A percentile compares a stretch with the other conserved stretches of the same genome.
Conservation (phyloP, 768 basidiomycete species). For the Pleurotus pulmonarius region DNA sequence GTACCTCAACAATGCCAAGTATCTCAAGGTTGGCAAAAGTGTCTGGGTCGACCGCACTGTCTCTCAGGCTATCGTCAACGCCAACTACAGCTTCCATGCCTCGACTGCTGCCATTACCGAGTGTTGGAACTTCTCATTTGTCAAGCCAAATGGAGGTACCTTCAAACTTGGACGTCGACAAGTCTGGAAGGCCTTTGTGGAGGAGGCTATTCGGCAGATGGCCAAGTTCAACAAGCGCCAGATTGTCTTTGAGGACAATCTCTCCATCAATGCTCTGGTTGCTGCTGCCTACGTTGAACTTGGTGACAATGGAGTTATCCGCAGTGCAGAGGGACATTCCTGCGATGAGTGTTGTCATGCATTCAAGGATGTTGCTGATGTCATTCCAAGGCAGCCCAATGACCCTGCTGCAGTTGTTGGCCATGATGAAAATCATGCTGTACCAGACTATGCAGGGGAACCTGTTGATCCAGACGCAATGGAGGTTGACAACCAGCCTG, state of each 20-base stretch:
- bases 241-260: not conserved
- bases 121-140: conserved; percentile 13
- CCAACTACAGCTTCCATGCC: conserved; percentile 19
- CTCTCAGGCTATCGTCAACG: conserved; percentile 14
- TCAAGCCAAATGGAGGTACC: conserved; percentile 2
- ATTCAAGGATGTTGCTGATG: not conserved
- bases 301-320: no score
- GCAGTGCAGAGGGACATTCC: not conserved
- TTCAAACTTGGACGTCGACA: no score
- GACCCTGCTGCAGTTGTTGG: not conserved
- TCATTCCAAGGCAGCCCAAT: not conserved
- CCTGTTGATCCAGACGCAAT: no score
- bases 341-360: not conserved
- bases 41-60: conserved; percentile 10
- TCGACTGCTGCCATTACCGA: conserved; percentile 15
- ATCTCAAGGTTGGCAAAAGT: not conserved
- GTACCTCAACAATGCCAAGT: no score
- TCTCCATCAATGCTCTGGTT: not conserved
- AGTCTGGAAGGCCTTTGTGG: conserved; percentile 14
- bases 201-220: conserved; percentile 11
- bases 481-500: no score
- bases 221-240: no score
- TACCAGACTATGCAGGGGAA: not conserved
- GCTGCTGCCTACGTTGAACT: no score
- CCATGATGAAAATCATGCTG: conserved; percentile 1